Base-by-base conservation (phyloP, 257 asterid genomes). In the Solanum etuberosum region DNA sequence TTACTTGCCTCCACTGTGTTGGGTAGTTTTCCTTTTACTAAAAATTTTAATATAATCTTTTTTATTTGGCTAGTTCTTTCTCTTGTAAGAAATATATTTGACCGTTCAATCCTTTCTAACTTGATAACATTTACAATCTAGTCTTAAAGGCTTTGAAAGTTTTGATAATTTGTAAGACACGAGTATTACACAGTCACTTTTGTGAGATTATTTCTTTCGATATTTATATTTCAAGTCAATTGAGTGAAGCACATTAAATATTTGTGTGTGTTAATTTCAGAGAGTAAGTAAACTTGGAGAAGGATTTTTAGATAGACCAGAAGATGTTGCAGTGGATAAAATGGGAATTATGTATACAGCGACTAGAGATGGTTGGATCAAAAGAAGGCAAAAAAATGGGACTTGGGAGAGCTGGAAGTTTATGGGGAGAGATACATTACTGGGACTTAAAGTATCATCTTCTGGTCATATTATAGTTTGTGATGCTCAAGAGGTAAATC, bases 341-440 rank as follows among this genome's bases (percentile, higher is more conserved):
- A 74, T 1, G 7, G 97, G 95, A 40, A 70, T 90, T 51, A 7
- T 95, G 5, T 92, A 93, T 80, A 92, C 98, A 14, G 94, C 93
- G 12, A 91, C 96, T 20, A 90, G 97, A 85, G 96, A 94, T 88
- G 98, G 98, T 31, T 91, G 91, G 91, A 90, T 95, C 76, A 91
- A 70, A 86, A 93, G 91, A 88, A 34, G 92, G 91, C 92, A 90
- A 42, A 88, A 40, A 59, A 94, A 95, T 81, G 97, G 95, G 46
- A 87, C 91, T 4, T 93, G 95, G 97, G 94, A 93, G 88, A 86
- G 87, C 63, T 94, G 92, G 93, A 87, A 88, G 87, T 91, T 86
- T 74, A 74, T 89, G 46, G 88, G 88, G 9, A 84, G 92, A 37
- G 59, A 80, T 6, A 34, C 38, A 67, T 86, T 93, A 57, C 86